Conservation (phyloP, 2,329 filamentous ascomycete species). For the Diaporthe ilicicola region DNA sequence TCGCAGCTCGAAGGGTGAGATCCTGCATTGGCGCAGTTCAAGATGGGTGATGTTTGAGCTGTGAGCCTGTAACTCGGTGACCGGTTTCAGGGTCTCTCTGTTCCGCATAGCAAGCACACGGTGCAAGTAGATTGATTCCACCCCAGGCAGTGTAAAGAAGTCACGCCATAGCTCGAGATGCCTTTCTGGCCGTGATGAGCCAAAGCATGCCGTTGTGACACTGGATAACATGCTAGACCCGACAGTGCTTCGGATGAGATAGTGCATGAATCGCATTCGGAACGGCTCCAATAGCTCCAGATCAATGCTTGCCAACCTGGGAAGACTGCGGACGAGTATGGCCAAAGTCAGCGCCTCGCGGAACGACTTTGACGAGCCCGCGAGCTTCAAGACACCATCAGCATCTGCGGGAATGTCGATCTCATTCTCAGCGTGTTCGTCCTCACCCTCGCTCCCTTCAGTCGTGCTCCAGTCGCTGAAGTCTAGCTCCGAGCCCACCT, state of each 20-base stretch:
- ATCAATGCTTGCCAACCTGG: slow-evolving; percentile 8
- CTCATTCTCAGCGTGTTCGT: neutral
- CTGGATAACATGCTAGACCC: slow-evolving; percentile 7
- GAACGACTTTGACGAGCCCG: neutral
- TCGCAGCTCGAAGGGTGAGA: slow-evolving; percentile 15
- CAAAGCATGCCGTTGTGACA: slow-evolving; percentile 8
- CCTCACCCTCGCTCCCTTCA: slow-evolving; percentile 8
- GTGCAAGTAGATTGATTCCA: slow-evolving; percentile 19
- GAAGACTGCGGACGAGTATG: slow-evolving; percentile 1
- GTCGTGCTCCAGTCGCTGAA: slow-evolving; percentile 27
- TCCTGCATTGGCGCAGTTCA: slow-evolving; percentile 23
- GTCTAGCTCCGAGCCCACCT: slow-evolving; percentile 3
- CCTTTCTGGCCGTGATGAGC: slow-evolving; percentile 15
- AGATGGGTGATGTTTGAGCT: slow-evolving; percentile 16
- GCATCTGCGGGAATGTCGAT: slow-evolving; percentile 5
- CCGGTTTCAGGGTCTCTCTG: neutral
- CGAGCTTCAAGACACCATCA: neutral
- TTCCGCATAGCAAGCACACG: slow-evolving; percentile 7
- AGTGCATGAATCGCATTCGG: slow-evolving; percentile 8
- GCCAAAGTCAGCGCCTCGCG: slow-evolving; percentile 6
- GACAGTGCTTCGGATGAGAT: neutral
- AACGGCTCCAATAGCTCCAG: slow-evolving; percentile 11
- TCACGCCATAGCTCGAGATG: slow-evolving; percentile 25
- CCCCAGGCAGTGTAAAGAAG: slow-evolving; percentile 5
- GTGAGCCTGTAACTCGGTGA: neutral